Evolutionary conservation across 768 basidiomycete genomes (phyloP).

Genomic region (Podaxis sp.): DNA sequence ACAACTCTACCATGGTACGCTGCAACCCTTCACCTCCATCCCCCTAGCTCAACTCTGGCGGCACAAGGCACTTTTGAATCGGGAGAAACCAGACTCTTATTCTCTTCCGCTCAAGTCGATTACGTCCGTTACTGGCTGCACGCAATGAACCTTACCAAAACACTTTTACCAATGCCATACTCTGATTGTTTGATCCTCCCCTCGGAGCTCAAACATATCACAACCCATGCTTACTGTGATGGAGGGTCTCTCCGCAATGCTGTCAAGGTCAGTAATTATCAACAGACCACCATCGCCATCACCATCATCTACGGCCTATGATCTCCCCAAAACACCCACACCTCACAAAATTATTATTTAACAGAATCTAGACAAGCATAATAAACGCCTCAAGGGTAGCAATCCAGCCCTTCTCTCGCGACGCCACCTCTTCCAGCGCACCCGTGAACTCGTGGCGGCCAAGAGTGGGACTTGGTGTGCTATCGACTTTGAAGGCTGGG

Average conservation of each 20-base stretch:
- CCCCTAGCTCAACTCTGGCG: background rate
- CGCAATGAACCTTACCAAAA: conserved; percentile 64
- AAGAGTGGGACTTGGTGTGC: conserved; percentile 74
- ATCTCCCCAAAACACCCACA: too few species aligned
- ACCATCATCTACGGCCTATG: background rate
- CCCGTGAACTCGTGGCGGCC: conserved; percentile 60
- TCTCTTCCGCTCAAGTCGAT: conserved; percentile 83
- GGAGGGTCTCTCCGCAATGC: conserved; percentile 55
- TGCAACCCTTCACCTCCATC: background rate
- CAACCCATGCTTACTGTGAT: conserved; percentile 56
- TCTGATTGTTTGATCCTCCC: conserved; percentile 72
- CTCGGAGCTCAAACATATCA: conserved; percentile 55
- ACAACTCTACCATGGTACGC: conserved; percentile 68
- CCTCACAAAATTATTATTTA: background rate
- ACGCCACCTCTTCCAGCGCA: conserved; percentile 66
- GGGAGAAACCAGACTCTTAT: conserved; percentile 77
- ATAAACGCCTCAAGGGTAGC: conserved; percentile 71
- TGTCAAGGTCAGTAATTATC: conserved; percentile 48
- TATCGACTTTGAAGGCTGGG: conserved; percentile 85
- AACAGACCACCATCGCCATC: background rate
- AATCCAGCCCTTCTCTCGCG: conserved; percentile 54
- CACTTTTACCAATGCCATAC: conserved; percentile 70
- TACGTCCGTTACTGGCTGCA: conserved; percentile 85
- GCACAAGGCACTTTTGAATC: conserved; percentile 59
- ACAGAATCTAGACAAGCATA: conserved; percentile 77